Base-by-base conservation (phyloP, 805 yeast species). In the Teunomyces gatunensis region DNA sequence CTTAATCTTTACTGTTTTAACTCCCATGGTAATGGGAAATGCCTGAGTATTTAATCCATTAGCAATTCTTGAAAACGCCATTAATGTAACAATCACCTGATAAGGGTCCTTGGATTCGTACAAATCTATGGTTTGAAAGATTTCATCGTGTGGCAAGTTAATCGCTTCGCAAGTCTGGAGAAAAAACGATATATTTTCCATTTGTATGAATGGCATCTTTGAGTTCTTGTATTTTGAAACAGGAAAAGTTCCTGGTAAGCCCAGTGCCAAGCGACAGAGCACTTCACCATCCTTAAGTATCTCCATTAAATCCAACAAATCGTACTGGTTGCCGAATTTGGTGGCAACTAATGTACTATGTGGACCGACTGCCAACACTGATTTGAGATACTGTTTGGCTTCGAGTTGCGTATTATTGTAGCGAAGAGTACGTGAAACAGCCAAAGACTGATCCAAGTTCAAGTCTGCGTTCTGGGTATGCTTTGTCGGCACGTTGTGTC, bases 181-280 rank as follows among this genome's bases (percentile, higher is more conserved):
- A 58, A 89, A 89, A 53, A 80, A 79, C 43, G 89, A 81, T 29
- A 89, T 87, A 58, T 88, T 88, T 59, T 89, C 96, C 96, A 89
- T 89, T 65, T 84, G 80, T 13, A 68, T 63, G 47, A 88, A 89
- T 2, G 95, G 92, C 84, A 87, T 82, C 44, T 73, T 71, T 9
- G 89, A 80, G 43, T 73, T 73, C 60, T 85, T 87, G 61, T 64
- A 83, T 51, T 74, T 78, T 3, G 72, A 60, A 2, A 68, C 56
- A 27, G 65, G 61, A 35, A 54, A 54, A 9, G 36, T 12, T 1
- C 27, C 25, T 5, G 48, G 50, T 9, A 69, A 45, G 12, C 59
- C 53, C 33, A 58, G 52, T 1, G 76, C 76, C 28, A 71, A 51
- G 35, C 59, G 55, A 49, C 77, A 71, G 36, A 72, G 57, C 10